Evolutionary conservation across 176 grass and related monocot genomes (phyloP), one percentile per base, ranked within the genome.

Genomic region (Elymus sibiricus): DNA sequence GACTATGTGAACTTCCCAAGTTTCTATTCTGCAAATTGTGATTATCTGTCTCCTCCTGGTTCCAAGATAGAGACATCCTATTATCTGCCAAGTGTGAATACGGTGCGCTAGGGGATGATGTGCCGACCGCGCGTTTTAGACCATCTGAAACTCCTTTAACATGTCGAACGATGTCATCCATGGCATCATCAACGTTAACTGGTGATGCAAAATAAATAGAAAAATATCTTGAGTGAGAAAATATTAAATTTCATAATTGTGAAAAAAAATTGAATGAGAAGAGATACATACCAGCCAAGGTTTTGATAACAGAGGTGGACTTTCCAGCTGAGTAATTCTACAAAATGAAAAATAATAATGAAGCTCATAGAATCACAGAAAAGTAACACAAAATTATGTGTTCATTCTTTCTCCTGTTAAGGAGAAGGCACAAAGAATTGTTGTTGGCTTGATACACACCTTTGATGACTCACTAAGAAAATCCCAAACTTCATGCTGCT

Each of bases 291-390:
- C 97, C 97, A 70, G 94, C 94, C 77, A 99, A 84, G 14, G 90
- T 96, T 91, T 99, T 99, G 82, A 99, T 94, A 83, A 94, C 94
- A 40, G 97, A 96, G 25, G 90, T 83, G 42, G 97, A 99, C 81
- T 99, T 99, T 87, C 97, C 97, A 87, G 88, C 92, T 81, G 97
- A 99, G 77, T 99, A 99, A 83, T 91, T 99, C 97, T 99, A 91
- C 79, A 87, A 78, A 87, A 63, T 44, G 25, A 38, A 92, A 86
- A 79, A 8, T 37, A 68, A 34, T 34, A 43, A 70, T 62, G 19
- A 79, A 87, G 37, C 21, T 31, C 7, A 76, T 85, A 88, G 81
- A 44, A 89, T 46, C 39, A 75, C 25, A 77, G 11, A 12, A 70
- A 88, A 79, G 49, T 81, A 53, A 24, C 9, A 24, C 8, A 81